Evolutionary conservation across 2,329 filamentous ascomycete genomes (phyloP).

Genomic region (Xylogone sp.): DNA sequence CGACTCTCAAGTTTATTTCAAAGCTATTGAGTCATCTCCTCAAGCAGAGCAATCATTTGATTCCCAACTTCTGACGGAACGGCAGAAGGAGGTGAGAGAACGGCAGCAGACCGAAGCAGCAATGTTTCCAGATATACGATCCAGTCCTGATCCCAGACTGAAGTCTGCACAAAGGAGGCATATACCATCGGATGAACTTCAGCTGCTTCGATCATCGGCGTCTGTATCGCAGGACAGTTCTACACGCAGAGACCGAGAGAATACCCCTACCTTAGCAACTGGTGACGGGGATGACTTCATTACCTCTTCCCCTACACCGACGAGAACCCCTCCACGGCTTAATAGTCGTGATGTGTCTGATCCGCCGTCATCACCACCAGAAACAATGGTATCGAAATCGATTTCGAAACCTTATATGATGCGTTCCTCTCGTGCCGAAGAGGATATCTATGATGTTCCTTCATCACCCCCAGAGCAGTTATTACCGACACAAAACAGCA

Average conservation of each 20-base stretch:
- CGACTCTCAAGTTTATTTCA: slow-evolving; percentile 78
- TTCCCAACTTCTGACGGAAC: slow-evolving; percentile 73
- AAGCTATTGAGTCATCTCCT: slow-evolving; percentile 60
- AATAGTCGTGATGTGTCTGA: slow-evolving; percentile 48
- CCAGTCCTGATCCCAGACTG: slow-evolving; percentile 38
- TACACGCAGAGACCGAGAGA: slow-evolving; percentile 15
- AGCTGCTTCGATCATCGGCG: slow-evolving; percentile 19
- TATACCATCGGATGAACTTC: slow-evolving; percentile 17
- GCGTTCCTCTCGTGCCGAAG: slow-evolving; percentile 39
- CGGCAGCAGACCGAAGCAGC: slow-evolving; percentile 61
- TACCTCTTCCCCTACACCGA: slow-evolving; percentile 55
- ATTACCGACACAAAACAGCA: not conserved
- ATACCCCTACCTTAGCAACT: slow-evolving; percentile 19
- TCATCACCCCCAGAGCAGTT: slow-evolving; percentile 18
- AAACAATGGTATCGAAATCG: slow-evolving; percentile 49
- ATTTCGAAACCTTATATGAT: slow-evolving; percentile 44
- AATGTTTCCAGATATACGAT: slow-evolving; percentile 65
- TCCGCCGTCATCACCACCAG: slow-evolving; percentile 55
- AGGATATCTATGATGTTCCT: slow-evolving; percentile 23
- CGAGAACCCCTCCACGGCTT: slow-evolving; percentile 36
- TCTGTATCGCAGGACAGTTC: slow-evolving; percentile 42
- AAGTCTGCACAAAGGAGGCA: slow-evolving; percentile 14
- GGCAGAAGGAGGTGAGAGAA: slow-evolving; percentile 73
- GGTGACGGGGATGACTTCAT: slow-evolving; percentile 32
- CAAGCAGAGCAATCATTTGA: slow-evolving; percentile 46